phyloP scores from a whole-genome alignment of 2,329 filamentous ascomycete species.

The Chaetomium globosum region DNA sequence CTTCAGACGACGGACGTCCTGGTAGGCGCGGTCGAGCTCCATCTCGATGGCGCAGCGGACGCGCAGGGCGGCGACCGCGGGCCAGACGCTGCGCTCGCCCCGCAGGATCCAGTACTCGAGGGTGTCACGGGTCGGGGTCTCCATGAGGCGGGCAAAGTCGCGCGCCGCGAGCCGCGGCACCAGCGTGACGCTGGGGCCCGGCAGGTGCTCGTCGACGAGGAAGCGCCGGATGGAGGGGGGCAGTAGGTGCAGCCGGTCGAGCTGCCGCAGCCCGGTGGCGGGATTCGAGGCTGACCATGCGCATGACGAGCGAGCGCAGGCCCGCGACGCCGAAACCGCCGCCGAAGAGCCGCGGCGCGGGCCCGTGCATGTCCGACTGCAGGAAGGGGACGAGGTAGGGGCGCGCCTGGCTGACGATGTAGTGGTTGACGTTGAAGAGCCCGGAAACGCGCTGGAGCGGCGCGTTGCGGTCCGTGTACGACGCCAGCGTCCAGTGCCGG shows the following conservation, averaged over 20 bases:
- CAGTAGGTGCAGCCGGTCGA: conserved; percentile 75
- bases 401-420: conserved; percentile 88
- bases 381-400: conserved; percentile 88
- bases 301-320: conserved; percentile 61
- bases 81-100: conserved; percentile 89
- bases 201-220: conserved; percentile 79
- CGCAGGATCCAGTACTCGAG: conserved; percentile 83
- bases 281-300: conserved; percentile 74
- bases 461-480: conserved; percentile 66
- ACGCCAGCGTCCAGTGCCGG: conserved; percentile 67
- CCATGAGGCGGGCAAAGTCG: conserved; percentile 79
- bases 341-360: conserved; percentile 53
- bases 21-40: conserved; percentile 83
- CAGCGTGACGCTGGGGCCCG: conserved; percentile 75
- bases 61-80: conserved; percentile 77
- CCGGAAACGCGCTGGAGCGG: conserved; percentile 73
- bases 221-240: conserved; percentile 72
- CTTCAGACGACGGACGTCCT: conserved; percentile 69
- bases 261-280: conserved; percentile 76
- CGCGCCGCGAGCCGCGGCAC: conserved; percentile 74
- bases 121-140: conserved; percentile 74
- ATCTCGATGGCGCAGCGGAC: conserved; percentile 84
- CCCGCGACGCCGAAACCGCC: conserved; percentile 56
- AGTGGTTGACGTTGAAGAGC: conserved; percentile 92
- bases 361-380: conserved; percentile 76